Percentiles rank a stretch among this genome's conserved stretches.
Conservation (phyloP, 2,329 filamentous ascomycete genomes). For the Penicillium nordicum region DNA sequence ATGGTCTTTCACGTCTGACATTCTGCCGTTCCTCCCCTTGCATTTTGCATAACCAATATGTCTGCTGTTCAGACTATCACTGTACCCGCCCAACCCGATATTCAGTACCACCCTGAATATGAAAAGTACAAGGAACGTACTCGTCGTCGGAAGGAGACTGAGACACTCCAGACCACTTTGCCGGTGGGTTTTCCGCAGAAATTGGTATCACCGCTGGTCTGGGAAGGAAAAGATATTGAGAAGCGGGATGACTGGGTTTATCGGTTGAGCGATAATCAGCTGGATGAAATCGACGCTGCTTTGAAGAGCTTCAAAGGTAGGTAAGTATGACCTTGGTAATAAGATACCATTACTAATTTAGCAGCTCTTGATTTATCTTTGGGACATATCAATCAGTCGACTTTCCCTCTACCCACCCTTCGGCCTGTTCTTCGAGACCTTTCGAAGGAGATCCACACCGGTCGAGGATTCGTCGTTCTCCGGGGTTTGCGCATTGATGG, state of each 20-base stretch:
- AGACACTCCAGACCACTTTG: slow-evolving; percentile 22
- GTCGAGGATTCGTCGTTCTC: slow-evolving; percentile 46
- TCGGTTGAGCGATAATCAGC: slow-evolving; percentile 27
- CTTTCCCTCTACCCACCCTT: slow-evolving; percentile 42
- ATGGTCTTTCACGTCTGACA: background rate
- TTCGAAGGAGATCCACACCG: slow-evolving; percentile 38
- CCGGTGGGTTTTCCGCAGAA: slow-evolving; percentile 43
- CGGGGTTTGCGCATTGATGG: slow-evolving; percentile 39
- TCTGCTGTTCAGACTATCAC: slow-evolving; percentile 16
- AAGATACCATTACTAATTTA: slow-evolving; percentile 3
- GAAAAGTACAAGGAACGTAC: slow-evolving; percentile 21
- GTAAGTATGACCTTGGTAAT: background rate
- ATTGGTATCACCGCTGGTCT: slow-evolving; percentile 45
- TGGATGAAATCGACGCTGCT: slow-evolving; percentile 45
- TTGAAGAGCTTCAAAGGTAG: slow-evolving; percentile 43
- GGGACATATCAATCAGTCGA: slow-evolving; percentile 44
- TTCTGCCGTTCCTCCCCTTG: no score
- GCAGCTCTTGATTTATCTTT: slow-evolving; percentile 30
- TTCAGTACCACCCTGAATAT: slow-evolving; percentile 23
- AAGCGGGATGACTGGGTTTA: slow-evolving; percentile 37
- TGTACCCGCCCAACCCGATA: slow-evolving; percentile 18
- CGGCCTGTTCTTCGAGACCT: slow-evolving; percentile 31
- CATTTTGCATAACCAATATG: slow-evolving; percentile 5
- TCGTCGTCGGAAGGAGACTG: slow-evolving; percentile 17
- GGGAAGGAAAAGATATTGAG: slow-evolving; percentile 44